phyloP scores from a whole-genome alignment of 257 asterid genomes.

The Marsdenia floribunda region DNA sequence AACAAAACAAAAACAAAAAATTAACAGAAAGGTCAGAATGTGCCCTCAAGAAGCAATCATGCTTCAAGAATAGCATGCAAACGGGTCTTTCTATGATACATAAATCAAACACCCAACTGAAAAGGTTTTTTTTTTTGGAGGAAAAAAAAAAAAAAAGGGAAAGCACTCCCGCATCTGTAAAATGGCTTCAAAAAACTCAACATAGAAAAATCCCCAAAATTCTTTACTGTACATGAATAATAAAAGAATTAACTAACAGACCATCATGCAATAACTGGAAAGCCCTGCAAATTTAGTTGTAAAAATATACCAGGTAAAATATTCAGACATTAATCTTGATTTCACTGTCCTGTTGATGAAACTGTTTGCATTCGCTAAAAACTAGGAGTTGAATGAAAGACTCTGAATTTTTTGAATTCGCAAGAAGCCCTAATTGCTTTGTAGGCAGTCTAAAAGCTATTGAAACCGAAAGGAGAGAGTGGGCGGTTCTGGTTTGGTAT shows the following conservation, averaged over 20 bases:
- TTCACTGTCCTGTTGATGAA: background rate
- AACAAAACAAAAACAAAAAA: background rate
- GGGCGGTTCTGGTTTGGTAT: background rate
- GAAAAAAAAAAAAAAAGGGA: background rate
- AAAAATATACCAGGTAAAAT: background rate
- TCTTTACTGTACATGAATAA: background rate
- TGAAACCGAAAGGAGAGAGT: background rate
- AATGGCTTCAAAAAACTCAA: background rate
- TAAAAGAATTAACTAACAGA: background rate
- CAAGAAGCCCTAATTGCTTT: background rate
- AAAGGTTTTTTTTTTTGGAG: background rate
- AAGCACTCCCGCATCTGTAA: background rate
- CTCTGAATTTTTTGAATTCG: no score
- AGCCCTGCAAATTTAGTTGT: background rate
- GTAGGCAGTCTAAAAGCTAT: background rate
- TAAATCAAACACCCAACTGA: background rate
- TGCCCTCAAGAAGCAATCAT: background rate
- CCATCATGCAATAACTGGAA: background rate
- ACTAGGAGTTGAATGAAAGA: background rate
- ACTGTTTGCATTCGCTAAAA: background rate
- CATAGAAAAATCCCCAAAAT: background rate
- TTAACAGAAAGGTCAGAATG: background rate
- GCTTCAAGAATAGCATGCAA: background rate
- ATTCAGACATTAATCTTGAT: slow-evolving; percentile 7
- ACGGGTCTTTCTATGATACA: background rate